Percentiles rank a stretch among this genome's conserved stretches.
phyloP scores from a whole-genome alignment of 2,329 filamentous ascomycete genomes.

The Clathrospora elynae region DNA sequence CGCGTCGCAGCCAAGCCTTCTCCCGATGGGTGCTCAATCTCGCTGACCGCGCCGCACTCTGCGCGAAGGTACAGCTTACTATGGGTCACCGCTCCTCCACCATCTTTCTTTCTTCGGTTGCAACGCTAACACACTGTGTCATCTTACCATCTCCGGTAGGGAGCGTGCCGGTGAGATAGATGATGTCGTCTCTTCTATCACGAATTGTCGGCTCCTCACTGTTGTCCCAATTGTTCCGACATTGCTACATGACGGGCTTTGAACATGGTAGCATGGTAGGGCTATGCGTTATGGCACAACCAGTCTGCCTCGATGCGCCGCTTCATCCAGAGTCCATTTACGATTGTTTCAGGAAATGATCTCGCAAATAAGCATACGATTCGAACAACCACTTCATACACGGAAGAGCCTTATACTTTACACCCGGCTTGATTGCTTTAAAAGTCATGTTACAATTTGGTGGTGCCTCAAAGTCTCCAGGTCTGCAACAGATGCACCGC shows the following conservation, averaged over 20 bases:
- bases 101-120: not conserved
- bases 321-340: too few relatives aligned
- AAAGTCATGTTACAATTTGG: too few relatives aligned
- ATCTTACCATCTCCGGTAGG: not conserved
- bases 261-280: too few relatives aligned
- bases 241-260: too few relatives aligned
- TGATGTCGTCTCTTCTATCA: conserved; percentile 6
- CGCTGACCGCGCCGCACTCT: conserved; percentile 18
- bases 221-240: not conserved
- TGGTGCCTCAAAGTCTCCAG: not conserved
- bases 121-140: conserved; percentile 4
- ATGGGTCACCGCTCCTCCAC: conserved; percentile 15
- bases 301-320: too few relatives aligned
- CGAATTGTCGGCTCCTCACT: not conserved
- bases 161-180: conserved; percentile 6
- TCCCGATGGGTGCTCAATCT: conserved; percentile 6
- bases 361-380: too few relatives aligned
- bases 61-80: conserved; percentile 8
- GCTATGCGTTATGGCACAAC: too few relatives aligned
- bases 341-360: too few relatives aligned
- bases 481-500: conserved; percentile 6
- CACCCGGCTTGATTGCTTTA: too few relatives aligned
- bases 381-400: too few relatives aligned
- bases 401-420: too few relatives aligned
- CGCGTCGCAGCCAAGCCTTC: conserved; percentile 14